Evolutionary conservation across 192 early-diverging fungal species (phyloP), one percentile per base, ranked within the genome.

Genomic region (Entophlyctis luteolus): DNA sequence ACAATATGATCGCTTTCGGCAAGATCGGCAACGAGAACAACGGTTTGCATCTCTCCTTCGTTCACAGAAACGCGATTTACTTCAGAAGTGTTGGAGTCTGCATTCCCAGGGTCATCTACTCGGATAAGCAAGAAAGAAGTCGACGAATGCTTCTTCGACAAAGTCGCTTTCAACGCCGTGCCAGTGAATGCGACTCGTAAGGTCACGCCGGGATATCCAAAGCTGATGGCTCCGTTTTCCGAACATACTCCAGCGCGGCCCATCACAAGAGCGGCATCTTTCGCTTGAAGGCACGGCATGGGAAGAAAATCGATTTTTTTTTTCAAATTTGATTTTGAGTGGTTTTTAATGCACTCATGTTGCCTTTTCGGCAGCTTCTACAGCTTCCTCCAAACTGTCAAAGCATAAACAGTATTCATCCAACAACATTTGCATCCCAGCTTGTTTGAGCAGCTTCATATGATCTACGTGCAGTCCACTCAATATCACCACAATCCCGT

Each of bases 391-490:
- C 67, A 68, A 45, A 34, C 59, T 56, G 0, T 45, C 42, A 48
- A 12, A 68, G 27, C 57, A 54, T 22, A 5, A n/a, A 34, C 54
- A 47, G n/a, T 31, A 63, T 34, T 49, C 23, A 28, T 35, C 8
- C 42, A 68, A 28, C 55, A 68, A 14, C 3, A n/a, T 23, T 20
- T 38, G 28, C 27, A 67, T 18, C 18, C 62, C 73, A 31, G 50
- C 58, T 5, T 27, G 20, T 20, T 65, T 25, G 53, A 75, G 66
- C 53, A 70, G 22, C 12, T 37, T 27, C 1, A 31, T 10, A 23
- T 75, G 73, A 16, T 34, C 18, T 22, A 45, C 59, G 0, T 36
- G 36, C 29, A 75, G 16, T 1, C 69, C 74, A n/a, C 63, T 38
- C 12, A 75, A 67, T 0, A 60, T 28, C 2, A 75, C 29, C 31